Evolutionary conservation across 306 rosid species (phyloP).

Genomic region (Abrus pulchellus): DNA sequence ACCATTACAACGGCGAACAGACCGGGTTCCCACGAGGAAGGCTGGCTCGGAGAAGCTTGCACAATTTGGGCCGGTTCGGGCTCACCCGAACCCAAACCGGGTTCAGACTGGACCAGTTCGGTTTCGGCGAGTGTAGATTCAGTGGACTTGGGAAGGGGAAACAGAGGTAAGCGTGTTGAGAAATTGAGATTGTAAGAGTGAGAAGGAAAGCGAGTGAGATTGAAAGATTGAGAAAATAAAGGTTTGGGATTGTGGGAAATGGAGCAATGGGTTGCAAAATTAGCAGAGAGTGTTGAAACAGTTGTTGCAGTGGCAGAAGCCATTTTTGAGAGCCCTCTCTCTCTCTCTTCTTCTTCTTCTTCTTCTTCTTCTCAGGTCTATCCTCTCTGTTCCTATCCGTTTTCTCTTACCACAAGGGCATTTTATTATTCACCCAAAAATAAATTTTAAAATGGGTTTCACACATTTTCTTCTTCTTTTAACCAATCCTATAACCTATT

Average conservation of each 20-base stretch:
- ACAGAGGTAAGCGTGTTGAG: constrained; percentile 58
- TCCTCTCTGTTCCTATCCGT: constrained; percentile 42
- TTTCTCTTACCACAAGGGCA: background rate
- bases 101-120: constrained; percentile 30
- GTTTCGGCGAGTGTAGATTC: constrained; percentile 48
- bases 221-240: constrained; percentile 42
- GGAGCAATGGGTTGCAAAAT: constrained; percentile 65
- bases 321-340: constrained; percentile 54
- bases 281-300: constrained; percentile 66
- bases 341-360: too few species aligned
- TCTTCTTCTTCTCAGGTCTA: background rate
- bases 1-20: constrained; percentile 96
- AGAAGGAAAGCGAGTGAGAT: constrained; percentile 52
- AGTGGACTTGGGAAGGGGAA: constrained; percentile 60
- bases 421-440: constrained; percentile 23
- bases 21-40: constrained; percentile 71
- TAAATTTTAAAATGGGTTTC: background rate
- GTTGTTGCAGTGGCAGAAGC: constrained; percentile 73
- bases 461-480: background rate
- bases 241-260: constrained; percentile 55
- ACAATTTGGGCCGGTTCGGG: constrained; percentile 51
- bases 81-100: constrained; percentile 27
- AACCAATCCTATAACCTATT: background rate
- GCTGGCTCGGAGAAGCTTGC: constrained; percentile 49
- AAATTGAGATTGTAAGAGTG: constrained; percentile 52